Evolutionary conservation across 352 stramenopile genomes (phyloP), one percentile per base, ranked within the genome.

Genomic region (Globisporangium abappressorium): DNA sequence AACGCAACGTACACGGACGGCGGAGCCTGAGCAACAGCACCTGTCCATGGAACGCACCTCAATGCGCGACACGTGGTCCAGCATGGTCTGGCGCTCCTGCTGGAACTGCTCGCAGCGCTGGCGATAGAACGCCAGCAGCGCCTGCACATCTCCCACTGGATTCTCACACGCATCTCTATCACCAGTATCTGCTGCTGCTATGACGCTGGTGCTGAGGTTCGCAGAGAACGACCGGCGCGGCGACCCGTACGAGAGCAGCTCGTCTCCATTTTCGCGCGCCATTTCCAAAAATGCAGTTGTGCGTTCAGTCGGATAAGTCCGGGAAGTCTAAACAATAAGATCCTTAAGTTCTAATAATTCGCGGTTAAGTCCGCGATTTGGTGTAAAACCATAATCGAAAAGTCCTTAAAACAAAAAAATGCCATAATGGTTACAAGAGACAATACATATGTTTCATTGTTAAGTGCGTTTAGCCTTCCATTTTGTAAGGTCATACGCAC

Each of bases 91-190:
- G 12, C 83, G 81, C 71, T 93, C 85, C 15, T 65, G 26, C 64
- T 91, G 80, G 71, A 93, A 93, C 47, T 87, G 65, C 38, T 87
- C 79, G 57, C 81, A 90, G 26, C 83, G 75, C 55, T 87, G 73
- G 9, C 83, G 80, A 55, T 93, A 93, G 64, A 84, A 93, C 24
- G 69, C 77, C 9, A 93, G 77, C 57, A 93, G 57, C 56, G 58
- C n/a, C 66, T 71, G 51, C 14, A 34, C 22, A 2, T 74, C 70
- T 14, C 53, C 65, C 22, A n/a, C 62, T 51, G 20, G 14, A 7
- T 7, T 47, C 7, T 56, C 38, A 22, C 26, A 36, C 49, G 56
- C 66, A 60, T 20, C 3, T 7, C 12, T 15, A 15, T 28, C 14
- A 12, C 70, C 70, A 24, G 30, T 33, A 5, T 36, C 30, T 43